Conservation (phyloP, 345 rosid species). For the Citrus glauca region DNA sequence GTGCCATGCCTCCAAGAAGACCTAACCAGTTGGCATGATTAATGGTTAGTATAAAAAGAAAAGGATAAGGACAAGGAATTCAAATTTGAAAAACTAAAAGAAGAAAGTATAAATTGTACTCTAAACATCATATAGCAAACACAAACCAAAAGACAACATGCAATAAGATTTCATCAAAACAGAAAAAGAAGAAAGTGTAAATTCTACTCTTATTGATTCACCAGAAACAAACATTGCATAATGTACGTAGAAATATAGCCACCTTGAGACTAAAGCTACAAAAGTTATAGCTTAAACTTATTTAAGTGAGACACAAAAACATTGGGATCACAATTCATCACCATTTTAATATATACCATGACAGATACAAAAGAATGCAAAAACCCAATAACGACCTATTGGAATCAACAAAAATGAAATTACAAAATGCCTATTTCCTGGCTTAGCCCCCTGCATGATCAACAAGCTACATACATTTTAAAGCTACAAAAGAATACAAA, state of each 20-base stretch:
- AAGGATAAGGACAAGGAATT: not conserved
- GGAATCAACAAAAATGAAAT: not conserved
- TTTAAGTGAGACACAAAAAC: not conserved
- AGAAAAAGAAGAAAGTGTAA: not conserved
- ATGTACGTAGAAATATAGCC: not conserved
- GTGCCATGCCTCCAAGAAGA: conserved; percentile 85
- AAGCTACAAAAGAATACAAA: not conserved
- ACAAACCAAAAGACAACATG: not conserved
- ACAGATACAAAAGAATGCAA: not conserved
- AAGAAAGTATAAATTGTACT: no score
- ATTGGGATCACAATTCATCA: not conserved
- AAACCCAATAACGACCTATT: not conserved
- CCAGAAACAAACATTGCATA: not conserved
- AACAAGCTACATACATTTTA: not conserved
- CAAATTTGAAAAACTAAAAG: not conserved
- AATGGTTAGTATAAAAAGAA: not conserved
- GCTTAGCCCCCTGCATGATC: not conserved
- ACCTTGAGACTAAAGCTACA: not conserved
- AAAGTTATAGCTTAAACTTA: not conserved
- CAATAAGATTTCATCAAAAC: not conserved
- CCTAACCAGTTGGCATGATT: conserved; percentile 35
- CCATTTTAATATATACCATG: not conserved
- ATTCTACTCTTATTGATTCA: not conserved
- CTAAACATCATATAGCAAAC: not conserved
- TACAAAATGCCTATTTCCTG: not conserved